Conservation (phyloP, 1,139 yeast species). For the Geotrichum restrictum region DNA sequence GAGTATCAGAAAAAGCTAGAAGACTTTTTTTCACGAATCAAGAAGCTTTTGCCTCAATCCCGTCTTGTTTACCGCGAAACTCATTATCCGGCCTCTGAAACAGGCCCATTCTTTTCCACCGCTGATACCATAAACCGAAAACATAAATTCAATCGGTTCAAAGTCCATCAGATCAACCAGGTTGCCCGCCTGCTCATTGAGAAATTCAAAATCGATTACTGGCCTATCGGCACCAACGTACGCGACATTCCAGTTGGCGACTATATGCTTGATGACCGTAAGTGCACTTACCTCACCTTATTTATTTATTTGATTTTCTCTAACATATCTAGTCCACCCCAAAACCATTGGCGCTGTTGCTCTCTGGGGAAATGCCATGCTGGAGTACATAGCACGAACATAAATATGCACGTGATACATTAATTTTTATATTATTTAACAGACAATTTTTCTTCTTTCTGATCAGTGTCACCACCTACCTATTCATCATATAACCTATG, state of each 20-base stretch:
- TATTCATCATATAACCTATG: conserved; percentile 5
- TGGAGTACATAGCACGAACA: conserved; percentile 22
- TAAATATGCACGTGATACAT: conserved; percentile 8
- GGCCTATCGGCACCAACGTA: conserved; percentile 23
- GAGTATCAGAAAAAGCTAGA: conserved; percentile 18
- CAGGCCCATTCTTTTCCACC: conserved; percentile 21
- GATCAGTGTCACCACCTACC: background rate
- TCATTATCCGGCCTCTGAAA: conserved; percentile 20
- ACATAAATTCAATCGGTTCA: conserved; percentile 19
- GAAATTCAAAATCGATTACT: conserved; percentile 13
- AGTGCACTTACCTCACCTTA: background rate
- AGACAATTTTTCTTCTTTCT: background rate
- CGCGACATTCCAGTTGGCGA: conserved; percentile 21
- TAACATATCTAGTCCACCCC: conserved; percentile 17
- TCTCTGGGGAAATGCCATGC: conserved; percentile 23
- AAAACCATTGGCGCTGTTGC: conserved; percentile 21
- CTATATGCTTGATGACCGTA: conserved; percentile 23
- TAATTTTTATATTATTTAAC: no score
- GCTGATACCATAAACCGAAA: conserved; percentile 16
- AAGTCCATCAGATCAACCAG: conserved; percentile 23
- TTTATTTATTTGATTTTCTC: background rate
- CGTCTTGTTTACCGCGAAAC: conserved; percentile 22
- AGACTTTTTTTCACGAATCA: conserved; percentile 8
- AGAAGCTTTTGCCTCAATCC: conserved; percentile 11
- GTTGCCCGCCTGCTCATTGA: conserved; percentile 16